Evolutionary conservation across 768 basidiomycete genomes (phyloP).

Genomic region (Kwoniella bestiolae): DNA sequence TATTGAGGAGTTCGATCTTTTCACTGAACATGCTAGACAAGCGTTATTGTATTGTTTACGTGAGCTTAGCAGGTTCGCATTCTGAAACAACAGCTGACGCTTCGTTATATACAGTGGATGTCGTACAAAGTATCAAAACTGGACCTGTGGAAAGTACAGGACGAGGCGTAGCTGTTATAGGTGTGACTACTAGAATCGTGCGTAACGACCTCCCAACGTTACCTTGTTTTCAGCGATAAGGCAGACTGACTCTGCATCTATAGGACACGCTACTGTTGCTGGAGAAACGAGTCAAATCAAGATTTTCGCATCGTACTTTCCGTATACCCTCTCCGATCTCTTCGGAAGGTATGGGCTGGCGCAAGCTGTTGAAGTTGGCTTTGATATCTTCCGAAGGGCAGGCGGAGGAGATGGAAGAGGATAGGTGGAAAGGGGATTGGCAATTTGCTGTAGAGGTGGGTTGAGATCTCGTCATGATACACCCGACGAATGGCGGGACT

Average conservation of each 20-base stretch:
- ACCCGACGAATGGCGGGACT: too few species aligned
- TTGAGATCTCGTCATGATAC: too few species aligned
- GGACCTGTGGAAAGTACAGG: constrained; percentile 64
- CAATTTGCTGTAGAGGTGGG: constrained; percentile 62
- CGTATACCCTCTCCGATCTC: constrained; percentile 69
- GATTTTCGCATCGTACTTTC: constrained; percentile 90
- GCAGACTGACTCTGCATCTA: constrained; percentile 2
- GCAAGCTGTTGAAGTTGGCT: constrained; percentile 60
- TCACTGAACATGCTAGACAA: constrained; percentile 88
- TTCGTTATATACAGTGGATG: constrained; percentile 66
- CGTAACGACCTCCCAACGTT: constrained; percentile 16
- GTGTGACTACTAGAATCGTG: constrained; percentile 76
- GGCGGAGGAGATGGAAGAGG: constrained; percentile 29
- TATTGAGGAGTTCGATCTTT: constrained; percentile 91
- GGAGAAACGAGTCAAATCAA: constrained; percentile 95
- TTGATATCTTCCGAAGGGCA: constrained; percentile 40
- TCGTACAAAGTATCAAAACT: constrained; percentile 71
- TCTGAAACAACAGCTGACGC: not conserved
- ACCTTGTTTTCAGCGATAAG: not conserved
- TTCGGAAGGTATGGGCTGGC: constrained; percentile 63
- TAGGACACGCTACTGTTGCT: constrained; percentile 81
- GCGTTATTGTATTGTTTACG: constrained; percentile 87
- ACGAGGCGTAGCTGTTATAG: constrained; percentile 78
- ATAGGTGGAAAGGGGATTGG: constrained; percentile 70
- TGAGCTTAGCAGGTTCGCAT: constrained; percentile 28